These are phyloP conservation scores for Xylariomycetidae sp. DNA, from an alignment of 2,329 filamentous ascomycete genomes.

Conservation along the genomic window DNA sequence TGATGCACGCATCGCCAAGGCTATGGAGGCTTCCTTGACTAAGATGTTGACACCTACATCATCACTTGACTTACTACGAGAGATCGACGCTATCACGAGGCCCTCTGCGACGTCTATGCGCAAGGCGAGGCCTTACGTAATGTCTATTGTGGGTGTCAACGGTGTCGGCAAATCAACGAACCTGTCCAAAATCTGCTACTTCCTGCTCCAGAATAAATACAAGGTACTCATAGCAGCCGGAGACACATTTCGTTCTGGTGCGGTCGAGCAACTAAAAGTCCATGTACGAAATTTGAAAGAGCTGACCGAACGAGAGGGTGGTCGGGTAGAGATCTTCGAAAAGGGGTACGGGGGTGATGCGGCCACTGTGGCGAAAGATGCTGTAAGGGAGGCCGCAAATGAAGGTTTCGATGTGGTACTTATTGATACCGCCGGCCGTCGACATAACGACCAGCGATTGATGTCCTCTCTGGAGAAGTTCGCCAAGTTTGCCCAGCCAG, in stretches of 20 bases:
- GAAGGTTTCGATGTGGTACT: conserved; percentile 87
- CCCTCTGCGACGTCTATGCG: conserved; percentile 60
- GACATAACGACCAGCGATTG: conserved; percentile 91
- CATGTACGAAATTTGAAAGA: conserved; percentile 93
- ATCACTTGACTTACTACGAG: conserved; percentile 88
- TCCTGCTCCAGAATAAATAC: conserved; percentile 95
- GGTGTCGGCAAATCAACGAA: conserved; percentile 98
- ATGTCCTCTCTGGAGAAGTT: conserved; percentile 98
- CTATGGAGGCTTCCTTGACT: conserved; percentile 87
- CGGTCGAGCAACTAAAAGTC: conserved; percentile 93
- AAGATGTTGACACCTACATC: conserved; percentile 96
- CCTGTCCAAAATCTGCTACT: conserved; percentile 96
- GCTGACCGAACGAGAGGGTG: conserved; percentile 77
- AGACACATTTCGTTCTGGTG: conserved; percentile 94
- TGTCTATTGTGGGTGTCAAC: conserved; percentile 97
- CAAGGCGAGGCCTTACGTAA: conserved; percentile 79
- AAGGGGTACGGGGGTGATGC: conserved; percentile 98
- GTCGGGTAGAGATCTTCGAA: conserved; percentile 85
- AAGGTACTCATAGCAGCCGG: conserved; percentile 90
- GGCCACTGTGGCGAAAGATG: conserved; percentile 89
- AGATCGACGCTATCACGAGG: conserved; percentile 75
- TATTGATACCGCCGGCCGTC: conserved; percentile 90
- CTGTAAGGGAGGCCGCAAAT: conserved; percentile 72
- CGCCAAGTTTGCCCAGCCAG: conserved; percentile 88
- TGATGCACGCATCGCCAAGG: conserved; percentile 74